A percentile compares a stretch with the other conserved stretches of the same genome.
These are phyloP conservation scores for Phialemonium atrogriseum DNA, from an alignment of 2,329 filamentous ascomycete genomes.

Conservation along the genomic window DNA sequence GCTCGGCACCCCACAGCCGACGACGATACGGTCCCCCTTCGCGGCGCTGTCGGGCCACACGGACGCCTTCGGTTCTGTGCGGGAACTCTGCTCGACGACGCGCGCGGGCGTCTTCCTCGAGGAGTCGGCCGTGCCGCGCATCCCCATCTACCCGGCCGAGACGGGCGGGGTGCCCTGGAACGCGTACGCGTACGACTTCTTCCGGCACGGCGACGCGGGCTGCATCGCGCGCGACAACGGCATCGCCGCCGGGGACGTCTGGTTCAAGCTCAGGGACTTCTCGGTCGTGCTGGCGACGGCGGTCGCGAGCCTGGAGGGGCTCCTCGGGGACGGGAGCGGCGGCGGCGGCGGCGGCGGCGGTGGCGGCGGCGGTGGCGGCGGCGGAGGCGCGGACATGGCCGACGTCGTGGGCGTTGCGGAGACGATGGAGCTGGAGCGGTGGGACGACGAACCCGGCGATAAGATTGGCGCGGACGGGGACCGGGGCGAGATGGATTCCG, in stretches of 20 bases:
- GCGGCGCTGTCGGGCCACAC: slow-evolving; percentile 60
- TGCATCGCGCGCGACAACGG: slow-evolving; percentile 56
- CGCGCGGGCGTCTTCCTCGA: slow-evolving; percentile 67
- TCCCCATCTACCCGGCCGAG: slow-evolving; percentile 52
- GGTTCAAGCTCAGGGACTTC: slow-evolving; percentile 60
- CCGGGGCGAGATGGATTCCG: slow-evolving; percentile 32
- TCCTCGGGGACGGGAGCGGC: slow-evolving; percentile 38
- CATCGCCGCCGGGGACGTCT: slow-evolving; percentile 58
- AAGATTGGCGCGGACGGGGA: slow-evolving; percentile 31
- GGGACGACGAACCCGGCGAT: slow-evolving; percentile 10
- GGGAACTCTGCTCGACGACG: slow-evolving; percentile 58
- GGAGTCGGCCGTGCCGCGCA: slow-evolving; percentile 61
- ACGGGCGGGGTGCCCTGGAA: slow-evolving; percentile 43
- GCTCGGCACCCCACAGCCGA: slow-evolving; percentile 24
- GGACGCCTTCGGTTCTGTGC: slow-evolving; percentile 56
- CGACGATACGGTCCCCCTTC: slow-evolving; percentile 56
- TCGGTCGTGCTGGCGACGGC: slow-evolving; percentile 59
- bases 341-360: slow-evolving; percentile 18
- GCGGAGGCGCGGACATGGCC: slow-evolving; percentile 9
- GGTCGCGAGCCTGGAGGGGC: slow-evolving; percentile 52
- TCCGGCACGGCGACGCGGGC: slow-evolving; percentile 58
- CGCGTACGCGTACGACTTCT: slow-evolving; percentile 68
- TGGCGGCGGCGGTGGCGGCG: slow-evolving; percentile 19
- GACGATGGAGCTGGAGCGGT: background rate
- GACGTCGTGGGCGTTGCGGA: slow-evolving; percentile 2